A percentile compares a stretch with the other conserved stretches of the same genome.
Evolutionary conservation across 2,329 filamentous ascomycete genomes (phyloP).

Genomic region (Chlorencoelia australis): DNA sequence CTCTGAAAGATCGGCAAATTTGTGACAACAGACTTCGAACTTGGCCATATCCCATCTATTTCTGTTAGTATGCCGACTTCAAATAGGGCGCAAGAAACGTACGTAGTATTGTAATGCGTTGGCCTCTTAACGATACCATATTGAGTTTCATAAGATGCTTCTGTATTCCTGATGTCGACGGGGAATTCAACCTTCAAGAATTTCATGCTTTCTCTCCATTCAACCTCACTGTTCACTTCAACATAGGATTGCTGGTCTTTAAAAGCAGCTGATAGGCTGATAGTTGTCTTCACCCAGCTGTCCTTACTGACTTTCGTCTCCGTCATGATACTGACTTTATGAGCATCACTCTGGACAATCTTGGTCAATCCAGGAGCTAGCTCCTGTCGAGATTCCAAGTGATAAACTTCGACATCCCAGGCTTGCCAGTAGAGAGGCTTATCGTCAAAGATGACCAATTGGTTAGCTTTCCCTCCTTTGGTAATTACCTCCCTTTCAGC

Average conservation of each 20-base stretch:
- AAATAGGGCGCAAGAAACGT: conserved; percentile 23
- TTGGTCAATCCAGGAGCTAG: conserved; percentile 57
- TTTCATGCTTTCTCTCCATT: conserved; percentile 95
- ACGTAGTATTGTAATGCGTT: conserved; percentile 93
- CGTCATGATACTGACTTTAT: conserved; percentile 73
- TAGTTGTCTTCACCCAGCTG: conserved; percentile 78
- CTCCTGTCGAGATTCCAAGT: conserved; percentile 76
- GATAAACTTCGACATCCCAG: conserved; percentile 96
- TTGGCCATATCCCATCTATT: conserved; percentile 88
- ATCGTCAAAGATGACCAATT: conserved; percentile 91
- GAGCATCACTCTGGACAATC: conserved; percentile 60
- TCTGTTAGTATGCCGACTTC: conserved; percentile 18
- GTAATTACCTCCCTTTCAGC: conserved; percentile 70
- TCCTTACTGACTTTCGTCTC: conserved; percentile 79
- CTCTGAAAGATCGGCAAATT: conserved; percentile 85
- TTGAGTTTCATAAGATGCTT: conserved; percentile 91
- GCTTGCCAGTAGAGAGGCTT: conserved; percentile 97
- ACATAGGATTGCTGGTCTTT: conserved; percentile 58
- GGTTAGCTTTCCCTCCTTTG: conserved; percentile 67
- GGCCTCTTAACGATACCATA: conserved; percentile 82
- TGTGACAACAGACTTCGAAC: conserved; percentile 93
- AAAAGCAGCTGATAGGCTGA: conserved; percentile 64
- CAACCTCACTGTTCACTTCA: conserved; percentile 75
- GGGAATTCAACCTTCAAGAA: conserved; percentile 99
- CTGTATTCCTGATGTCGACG: conserved; percentile 79